A percentile compares a stretch with the other conserved stretches of the same genome.
These are phyloP conservation scores for Paraphaeosphaeria minitans DNA, from an alignment of 2,329 filamentous ascomycete genomes.

Conservation along the genomic window DNA sequence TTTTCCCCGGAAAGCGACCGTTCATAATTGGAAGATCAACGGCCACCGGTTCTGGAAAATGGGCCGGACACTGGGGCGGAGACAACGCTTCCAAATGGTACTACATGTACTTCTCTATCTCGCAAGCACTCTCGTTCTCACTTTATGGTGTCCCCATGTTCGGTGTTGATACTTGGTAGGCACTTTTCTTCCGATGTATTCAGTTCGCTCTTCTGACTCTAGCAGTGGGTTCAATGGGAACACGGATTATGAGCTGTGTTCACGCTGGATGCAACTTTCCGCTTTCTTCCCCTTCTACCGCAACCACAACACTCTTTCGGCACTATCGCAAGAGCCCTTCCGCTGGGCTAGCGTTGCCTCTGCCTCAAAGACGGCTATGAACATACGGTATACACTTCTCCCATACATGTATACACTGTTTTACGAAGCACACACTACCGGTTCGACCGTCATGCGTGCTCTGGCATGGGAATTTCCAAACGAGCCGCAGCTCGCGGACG, in stretches of 20 bases:
- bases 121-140: constrained; percentile 75
- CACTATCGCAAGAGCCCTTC: constrained; percentile 72
- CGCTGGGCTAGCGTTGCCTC: constrained; percentile 69
- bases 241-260: constrained; percentile 70
- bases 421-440: constrained; percentile 67
- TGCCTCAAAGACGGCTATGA: constrained; percentile 69
- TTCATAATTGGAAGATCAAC: constrained; percentile 86
- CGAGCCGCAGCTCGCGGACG: constrained; percentile 69
- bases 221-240: constrained; percentile 69
- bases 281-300: constrained; percentile 81
- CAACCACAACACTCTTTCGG: constrained; percentile 71
- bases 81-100: constrained; percentile 73
- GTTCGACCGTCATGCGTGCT: constrained; percentile 73
- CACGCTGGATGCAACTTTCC: constrained; percentile 73
- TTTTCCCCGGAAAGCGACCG: constrained; percentile 72
- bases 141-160: constrained; percentile 81
- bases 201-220: neutral
- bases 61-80: constrained; percentile 80
- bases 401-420: constrained; percentile 80
- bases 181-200: neutral
- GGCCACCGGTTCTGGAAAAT: constrained; percentile 76
- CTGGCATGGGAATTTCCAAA: constrained; percentile 76
- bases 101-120: constrained; percentile 77
- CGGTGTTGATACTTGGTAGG: constrained; percentile 59
- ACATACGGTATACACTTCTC: constrained; percentile 71